Evolutionary conservation across 75 land plant species (phyloP).

Genomic region (Cryptomeria japonica): DNA sequence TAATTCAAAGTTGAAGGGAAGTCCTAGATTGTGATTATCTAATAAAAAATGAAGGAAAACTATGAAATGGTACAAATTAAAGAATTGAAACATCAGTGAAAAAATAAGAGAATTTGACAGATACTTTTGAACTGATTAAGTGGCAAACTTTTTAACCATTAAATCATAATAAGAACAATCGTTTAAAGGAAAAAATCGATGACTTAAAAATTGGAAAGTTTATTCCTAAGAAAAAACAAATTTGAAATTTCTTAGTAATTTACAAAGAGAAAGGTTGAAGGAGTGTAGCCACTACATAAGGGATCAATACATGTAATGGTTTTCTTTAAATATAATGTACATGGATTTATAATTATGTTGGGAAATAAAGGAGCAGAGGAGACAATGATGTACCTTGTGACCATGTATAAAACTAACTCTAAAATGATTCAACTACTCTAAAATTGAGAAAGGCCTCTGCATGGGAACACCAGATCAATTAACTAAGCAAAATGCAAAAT

Average conservation of each 20-base stretch:
- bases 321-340: not conserved
- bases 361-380: not conserved
- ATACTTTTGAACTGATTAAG: not conserved
- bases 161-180: too few relatives aligned
- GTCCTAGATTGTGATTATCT: not conserved
- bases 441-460: not conserved
- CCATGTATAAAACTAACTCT: not conserved
- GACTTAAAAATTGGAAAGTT: not conserved
- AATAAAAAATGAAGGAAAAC: not conserved
- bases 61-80: not conserved
- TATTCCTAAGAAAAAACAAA: not conserved
- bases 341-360: not conserved
- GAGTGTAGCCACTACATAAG: not conserved
- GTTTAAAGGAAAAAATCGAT: not conserved
- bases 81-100: not conserved
- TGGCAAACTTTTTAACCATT: not conserved
- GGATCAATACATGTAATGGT: not conserved
- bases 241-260: not conserved
- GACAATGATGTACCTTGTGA: not conserved
- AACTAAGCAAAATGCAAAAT: not conserved
- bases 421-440: not conserved
- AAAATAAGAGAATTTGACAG: not conserved
- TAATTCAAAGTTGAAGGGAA: not conserved
- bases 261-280: not conserved
- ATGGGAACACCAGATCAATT: not conserved